Evolutionary conservation across 140 eudicot species (phyloP).

Genomic region (Senecio squalidus): DNA sequence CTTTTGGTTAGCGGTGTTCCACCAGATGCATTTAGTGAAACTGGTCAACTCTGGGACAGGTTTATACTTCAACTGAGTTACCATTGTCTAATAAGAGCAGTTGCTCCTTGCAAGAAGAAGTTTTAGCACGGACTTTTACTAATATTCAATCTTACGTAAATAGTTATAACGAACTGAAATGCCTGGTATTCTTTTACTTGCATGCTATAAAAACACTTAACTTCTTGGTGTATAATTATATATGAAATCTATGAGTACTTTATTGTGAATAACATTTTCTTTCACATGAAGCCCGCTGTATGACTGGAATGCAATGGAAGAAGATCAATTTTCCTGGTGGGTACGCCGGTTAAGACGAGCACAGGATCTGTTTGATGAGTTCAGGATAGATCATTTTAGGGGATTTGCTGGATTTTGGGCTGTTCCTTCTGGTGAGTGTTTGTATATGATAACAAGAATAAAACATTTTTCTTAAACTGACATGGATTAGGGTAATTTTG

Average conservation of each 20-base stretch:
- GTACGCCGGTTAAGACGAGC: conserved; percentile 71
- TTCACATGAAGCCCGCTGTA: conserved; percentile 67
- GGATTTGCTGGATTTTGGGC: conserved; percentile 99
- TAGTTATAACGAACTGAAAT: conserved; percentile 1
- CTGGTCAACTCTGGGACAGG: conserved; percentile 99
- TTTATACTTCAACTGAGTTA: conserved; percentile 16
- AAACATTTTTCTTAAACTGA: background rate
- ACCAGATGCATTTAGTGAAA: conserved; percentile 99
- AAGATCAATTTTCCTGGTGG: conserved; percentile 92
- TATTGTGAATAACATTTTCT: conserved; percentile 3
- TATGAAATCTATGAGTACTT: conserved; percentile 2
- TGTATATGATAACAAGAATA: conserved; percentile 11
- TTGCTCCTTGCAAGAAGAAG: background rate
- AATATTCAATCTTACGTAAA: background rate
- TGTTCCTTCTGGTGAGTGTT: conserved; percentile 84
- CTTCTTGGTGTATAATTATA: background rate
- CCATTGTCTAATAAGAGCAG: background rate
- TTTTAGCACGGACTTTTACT: background rate
- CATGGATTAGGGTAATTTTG: conserved; percentile 1
- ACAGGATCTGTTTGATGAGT: conserved; percentile 85
- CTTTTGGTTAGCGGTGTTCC: conserved; percentile 96
- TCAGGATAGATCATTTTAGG: conserved; percentile 95
- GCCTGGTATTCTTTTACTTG: background rate
- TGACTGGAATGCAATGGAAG: conserved; percentile 97
- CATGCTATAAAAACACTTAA: conserved; percentile 12